phyloP scores from a whole-genome alignment of 805 yeast species.

The Helenozyma rhizophorensis region DNA sequence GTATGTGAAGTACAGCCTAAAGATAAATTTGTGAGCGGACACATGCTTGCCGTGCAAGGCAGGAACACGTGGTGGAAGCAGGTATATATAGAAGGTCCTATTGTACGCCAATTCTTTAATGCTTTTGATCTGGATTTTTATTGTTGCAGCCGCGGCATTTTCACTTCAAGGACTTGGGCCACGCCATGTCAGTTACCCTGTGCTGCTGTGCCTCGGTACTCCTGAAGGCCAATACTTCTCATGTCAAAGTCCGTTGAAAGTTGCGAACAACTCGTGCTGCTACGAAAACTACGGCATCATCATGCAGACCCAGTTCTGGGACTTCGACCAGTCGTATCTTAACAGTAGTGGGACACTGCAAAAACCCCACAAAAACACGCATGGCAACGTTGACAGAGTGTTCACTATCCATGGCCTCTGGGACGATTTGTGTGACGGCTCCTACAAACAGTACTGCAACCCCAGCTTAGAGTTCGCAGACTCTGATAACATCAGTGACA shows the following conservation, averaged over 20 bases:
- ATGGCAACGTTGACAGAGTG: conserved; percentile 15
- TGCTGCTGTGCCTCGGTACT: conserved; percentile 1
- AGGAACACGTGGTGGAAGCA: too few relatives aligned
- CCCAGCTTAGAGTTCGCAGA: conserved; percentile 48
- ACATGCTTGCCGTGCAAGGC: too few relatives aligned
- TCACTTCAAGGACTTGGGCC: too few relatives aligned
- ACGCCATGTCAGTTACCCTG: too few relatives aligned
- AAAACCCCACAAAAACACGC: too few relatives aligned
- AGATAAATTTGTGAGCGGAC: too few relatives aligned
- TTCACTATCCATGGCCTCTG: conserved; percentile 86
- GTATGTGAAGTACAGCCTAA: too few relatives aligned
- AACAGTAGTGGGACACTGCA: too few relatives aligned
- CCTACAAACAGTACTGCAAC: conserved; percentile 77
- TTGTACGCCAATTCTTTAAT: too few relatives aligned
- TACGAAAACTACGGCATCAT: conserved; percentile 83
- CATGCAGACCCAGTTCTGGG: conserved; percentile 91
- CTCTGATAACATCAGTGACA: conserved; percentile 32
- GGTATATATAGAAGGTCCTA: too few relatives aligned
- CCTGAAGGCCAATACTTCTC: conserved; percentile 4
- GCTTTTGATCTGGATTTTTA: too few relatives aligned
- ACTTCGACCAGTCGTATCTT: conserved; percentile 51
- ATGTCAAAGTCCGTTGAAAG: conserved; percentile 2
- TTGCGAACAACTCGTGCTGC: conserved; percentile 51
- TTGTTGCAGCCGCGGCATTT: too few relatives aligned
- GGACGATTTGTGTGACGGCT: conserved; percentile 87